Base-by-base conservation (phyloP, 129 eudicot species). In the Tagetes patula region DNA sequence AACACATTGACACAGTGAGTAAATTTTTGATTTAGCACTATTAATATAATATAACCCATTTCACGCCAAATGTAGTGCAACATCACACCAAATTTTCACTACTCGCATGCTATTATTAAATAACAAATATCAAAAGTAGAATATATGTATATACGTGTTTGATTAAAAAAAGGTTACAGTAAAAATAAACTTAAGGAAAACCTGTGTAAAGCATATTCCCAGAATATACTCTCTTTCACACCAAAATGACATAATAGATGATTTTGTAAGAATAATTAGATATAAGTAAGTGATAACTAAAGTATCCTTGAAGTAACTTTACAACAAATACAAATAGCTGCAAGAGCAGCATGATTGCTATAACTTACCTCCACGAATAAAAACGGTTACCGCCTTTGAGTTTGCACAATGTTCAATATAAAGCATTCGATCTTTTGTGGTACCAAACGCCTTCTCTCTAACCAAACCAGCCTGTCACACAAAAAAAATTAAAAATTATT, bases 381-480 rank as follows among this genome's bases (percentile, higher is more conserved):
- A 95, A 65, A 95, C 63, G 62, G 99, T 95, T 27, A 95, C 99
- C 49, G 99, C 99, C 84, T 85, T 95, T 52, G 99, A 95, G 77
- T 95, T 95, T 53, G 99, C 97, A 85, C 99, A 95, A 73, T 91
- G 99, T 79, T 95, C 99, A 12, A 95, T 95, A 59, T 95, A 95
- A 49, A 95, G 89, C 99, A 95, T 95, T 1, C 97, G 84, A 70
- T 95, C 99, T 74, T 95, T 95, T 54, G 99, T 95, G 41, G 99
- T 95, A 34, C 99, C 99, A 82, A 90, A 95, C 63, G 91, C 79
- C 83, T 95, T 95, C 75, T 95, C 97, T 56, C 99, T 85, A 38
- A 95, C 97, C 80, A 85, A 83, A 54, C 99, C 99, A 80, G 99
- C 99, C 99, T 95, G 81, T 62, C 37, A 50, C 53, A 68, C 4